A percentile compares a stretch with the other conserved stretches of the same genome.
Conservation (phyloP, 1,284 basidiomycete species). For the Athelia psychrophila region DNA sequence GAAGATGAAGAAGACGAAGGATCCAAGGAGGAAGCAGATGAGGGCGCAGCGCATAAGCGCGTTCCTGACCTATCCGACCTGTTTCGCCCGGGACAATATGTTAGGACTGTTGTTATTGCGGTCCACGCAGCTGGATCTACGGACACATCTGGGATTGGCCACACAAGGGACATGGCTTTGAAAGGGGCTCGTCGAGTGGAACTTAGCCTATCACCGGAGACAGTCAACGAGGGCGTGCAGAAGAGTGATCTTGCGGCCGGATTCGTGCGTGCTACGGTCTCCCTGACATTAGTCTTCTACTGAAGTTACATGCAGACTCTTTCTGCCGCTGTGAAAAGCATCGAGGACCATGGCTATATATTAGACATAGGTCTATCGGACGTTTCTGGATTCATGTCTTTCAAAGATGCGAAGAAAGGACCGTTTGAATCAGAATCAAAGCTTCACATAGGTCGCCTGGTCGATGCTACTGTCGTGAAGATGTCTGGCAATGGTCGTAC, state of each 20-base stretch:
- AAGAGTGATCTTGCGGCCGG: conserved; percentile 78
- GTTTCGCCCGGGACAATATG: conserved; percentile 85
- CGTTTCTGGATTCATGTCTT: conserved; percentile 77
- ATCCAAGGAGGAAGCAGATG: conserved; percentile 43
- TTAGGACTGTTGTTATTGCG: conserved; percentile 75
- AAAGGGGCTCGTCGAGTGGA: conserved; percentile 82
- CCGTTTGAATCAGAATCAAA: conserved; percentile 37
- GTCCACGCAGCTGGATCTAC: conserved; percentile 63
- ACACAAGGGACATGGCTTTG: conserved; percentile 62
- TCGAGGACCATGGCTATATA: conserved; percentile 95
- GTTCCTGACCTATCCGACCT: conserved; percentile 74
- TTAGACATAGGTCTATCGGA: conserved; percentile 82
- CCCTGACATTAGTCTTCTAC: conserved; percentile 2
- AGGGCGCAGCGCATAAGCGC: conserved; percentile 30
- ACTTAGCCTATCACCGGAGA: conserved; percentile 81
- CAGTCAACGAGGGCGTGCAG: conserved; percentile 82
- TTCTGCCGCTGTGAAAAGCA: conserved; percentile 76
- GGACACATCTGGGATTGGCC: conserved; percentile 51
- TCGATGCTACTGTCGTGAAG: conserved; percentile 63
- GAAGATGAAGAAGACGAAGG: conserved; percentile 43
- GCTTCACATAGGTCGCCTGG: conserved; percentile 63
- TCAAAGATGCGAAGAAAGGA: conserved; percentile 57
- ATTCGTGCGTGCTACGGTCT: conserved; percentile 49
- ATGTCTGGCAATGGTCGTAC: conserved; percentile 70
- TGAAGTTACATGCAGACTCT: conserved; percentile 50